Evolutionary conservation across 2,329 filamentous ascomycete genomes (phyloP), one percentile per base, ranked within the genome.

Genomic region (Stagonosporopsis cucurbitacearum): DNA sequence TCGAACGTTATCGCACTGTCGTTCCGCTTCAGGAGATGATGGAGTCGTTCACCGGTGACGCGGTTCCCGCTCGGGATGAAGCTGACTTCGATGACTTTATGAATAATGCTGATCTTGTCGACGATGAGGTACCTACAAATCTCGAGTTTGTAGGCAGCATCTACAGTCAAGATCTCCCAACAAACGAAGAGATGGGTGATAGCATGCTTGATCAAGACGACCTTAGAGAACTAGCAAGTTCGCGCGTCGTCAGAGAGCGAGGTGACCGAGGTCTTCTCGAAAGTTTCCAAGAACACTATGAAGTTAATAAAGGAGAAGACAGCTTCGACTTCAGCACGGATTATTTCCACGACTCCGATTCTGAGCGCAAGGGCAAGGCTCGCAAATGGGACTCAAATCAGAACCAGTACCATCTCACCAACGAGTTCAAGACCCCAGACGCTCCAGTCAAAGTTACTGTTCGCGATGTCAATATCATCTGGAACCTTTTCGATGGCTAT

Each of bases 401-500:
- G 62, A 93, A 94, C 65, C 86, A 84, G 1, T 95, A 95, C 65
- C 88, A 89, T 50, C 80, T 82, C 37, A 82, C 85, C 1, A 87
- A 89, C 39, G 81, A 85, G 45, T 74, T 79, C 9, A 86, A 88
- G 58, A 79, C 88, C 8, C 81, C 82, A 35, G 82, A 81, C 49
- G 91, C 88, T 59, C 91, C 94, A 6, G 77, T 99, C 13, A 88
- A 87, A 60, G 81, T 97, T 2, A 86, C 87, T 5, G 84, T 98
- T 15, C 88, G 91, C 23, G 92, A 97, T 69, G 88, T 96, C 6
- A 92, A 98, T 71, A 80, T 97, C 47, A 97, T 98, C 57, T 99
- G 95, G 95, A 96, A 99, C 69, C 80, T 99, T 1, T 97, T 95
- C 74, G 95, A 99, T 78, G 95, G 95, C 1, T 99, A 96, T 72